Conservation (phyloP, 2,329 filamentous ascomycete species). For the Davidsoniella virescens region DNA sequence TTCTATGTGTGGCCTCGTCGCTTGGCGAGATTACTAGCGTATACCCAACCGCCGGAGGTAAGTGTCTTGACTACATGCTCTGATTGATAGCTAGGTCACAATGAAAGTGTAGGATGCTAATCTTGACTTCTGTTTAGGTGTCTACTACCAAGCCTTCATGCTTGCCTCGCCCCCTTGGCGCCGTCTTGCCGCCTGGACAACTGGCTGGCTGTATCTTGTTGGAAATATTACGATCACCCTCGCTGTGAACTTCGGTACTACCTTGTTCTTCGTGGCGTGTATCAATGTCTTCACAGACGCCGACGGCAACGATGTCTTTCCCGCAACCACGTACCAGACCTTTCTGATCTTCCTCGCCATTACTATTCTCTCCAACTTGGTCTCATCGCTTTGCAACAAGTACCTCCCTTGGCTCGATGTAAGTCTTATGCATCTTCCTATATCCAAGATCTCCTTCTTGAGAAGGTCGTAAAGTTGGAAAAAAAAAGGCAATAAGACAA, state of each 20-base stretch:
- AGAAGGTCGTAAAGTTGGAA: too few relatives aligned
- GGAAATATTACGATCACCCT: constrained; percentile 71
- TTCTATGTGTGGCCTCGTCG: constrained; percentile 53
- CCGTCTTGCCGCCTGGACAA: constrained; percentile 51
- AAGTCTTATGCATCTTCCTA: constrained; percentile 21
- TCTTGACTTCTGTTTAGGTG: constrained; percentile 22
- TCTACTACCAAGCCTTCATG: constrained; percentile 69
- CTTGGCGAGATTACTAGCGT: constrained; percentile 61
- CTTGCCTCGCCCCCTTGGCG: constrained; percentile 45
- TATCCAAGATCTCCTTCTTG: not conserved
- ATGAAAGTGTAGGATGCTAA: not conserved
- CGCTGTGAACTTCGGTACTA: constrained; percentile 70
- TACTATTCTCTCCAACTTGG: constrained; percentile 45
- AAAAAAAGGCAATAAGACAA: too few relatives aligned
- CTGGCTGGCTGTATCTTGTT: constrained; percentile 60
- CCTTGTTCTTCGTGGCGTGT: constrained; percentile 42
- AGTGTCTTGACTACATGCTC: constrained; percentile 9
- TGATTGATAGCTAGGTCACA: not conserved
- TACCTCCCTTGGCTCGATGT: constrained; percentile 55
- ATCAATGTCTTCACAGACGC: constrained; percentile 37
- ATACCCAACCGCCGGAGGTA: constrained; percentile 58
- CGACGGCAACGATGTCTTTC: constrained; percentile 28
- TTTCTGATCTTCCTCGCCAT: constrained; percentile 56
- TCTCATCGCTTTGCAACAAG: constrained; percentile 51
- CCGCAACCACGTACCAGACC: constrained; percentile 44